Evolutionary conservation across 2,329 filamentous ascomycete species (phyloP).

Genomic region (Cladosporium sphaerospermum): DNA sequence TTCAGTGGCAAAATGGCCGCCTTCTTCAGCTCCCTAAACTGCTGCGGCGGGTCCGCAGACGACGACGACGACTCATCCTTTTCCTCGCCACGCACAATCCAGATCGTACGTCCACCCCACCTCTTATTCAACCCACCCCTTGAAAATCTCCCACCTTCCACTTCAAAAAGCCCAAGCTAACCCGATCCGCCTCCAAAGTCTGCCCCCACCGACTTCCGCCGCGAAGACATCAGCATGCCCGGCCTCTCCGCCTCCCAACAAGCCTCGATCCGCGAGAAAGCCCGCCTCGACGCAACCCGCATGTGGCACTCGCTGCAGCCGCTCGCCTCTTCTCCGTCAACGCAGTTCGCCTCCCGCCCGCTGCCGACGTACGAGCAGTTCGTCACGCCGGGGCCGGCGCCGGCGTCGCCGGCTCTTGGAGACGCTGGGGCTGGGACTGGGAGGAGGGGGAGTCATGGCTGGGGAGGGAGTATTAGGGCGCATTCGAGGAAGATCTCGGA

Average conservation of each 20-base stretch:
- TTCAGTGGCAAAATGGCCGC: conserved; percentile 1
- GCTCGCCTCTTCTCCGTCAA: conserved; percentile 25
- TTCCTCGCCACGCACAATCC: not conserved
- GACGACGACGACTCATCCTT: not conserved
- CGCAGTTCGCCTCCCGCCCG: conserved; percentile 24
- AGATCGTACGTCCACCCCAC: too few species aligned
- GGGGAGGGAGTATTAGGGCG: conserved; percentile 12
- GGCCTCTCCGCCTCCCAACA: conserved; percentile 26
- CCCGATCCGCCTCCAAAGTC: too few species aligned
- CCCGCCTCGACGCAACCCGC: conserved; percentile 22
- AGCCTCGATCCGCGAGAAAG: conserved; percentile 27
- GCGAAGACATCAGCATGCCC: conserved; percentile 27
- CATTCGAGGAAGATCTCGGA: conserved; percentile 19
- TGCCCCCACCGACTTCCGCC: conserved; percentile 28
- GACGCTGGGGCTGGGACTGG: not conserved
- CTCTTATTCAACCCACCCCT: too few species aligned
- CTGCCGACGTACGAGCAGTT: conserved; percentile 23
- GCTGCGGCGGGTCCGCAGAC: conserved; percentile 12
- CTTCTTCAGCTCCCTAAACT: conserved; percentile 12
- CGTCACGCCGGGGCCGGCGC: conserved; percentile 22
- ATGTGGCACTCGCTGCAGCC: conserved; percentile 26
- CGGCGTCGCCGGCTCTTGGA: not conserved
- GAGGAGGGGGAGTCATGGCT: not conserved
- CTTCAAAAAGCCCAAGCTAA: too few species aligned
- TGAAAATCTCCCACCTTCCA: too few species aligned